phyloP scores from a whole-genome alignment of 257 asterid genomes.

The Striga asiatica region DNA sequence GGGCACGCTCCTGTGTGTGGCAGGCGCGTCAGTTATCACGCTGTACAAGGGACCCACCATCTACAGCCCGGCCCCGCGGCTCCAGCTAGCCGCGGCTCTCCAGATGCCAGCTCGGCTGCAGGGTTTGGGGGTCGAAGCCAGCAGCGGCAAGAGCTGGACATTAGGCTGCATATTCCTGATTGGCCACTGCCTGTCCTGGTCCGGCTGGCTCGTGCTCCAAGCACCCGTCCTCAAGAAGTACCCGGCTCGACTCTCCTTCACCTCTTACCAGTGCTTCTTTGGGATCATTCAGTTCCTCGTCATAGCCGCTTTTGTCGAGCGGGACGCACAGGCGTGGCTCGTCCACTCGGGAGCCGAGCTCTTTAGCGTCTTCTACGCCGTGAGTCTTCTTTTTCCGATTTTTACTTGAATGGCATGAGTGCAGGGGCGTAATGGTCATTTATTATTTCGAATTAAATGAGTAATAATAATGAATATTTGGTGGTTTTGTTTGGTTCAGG shows the following conservation, averaged over 20 bases:
- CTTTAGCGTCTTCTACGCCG: slow-evolving; percentile 94
- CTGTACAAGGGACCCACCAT: slow-evolving; percentile 85
- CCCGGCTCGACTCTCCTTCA: slow-evolving; percentile 89
- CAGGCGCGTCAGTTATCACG: slow-evolving; percentile 94
- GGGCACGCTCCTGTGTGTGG: slow-evolving; percentile 73
- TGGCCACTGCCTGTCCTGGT: slow-evolving; percentile 95
- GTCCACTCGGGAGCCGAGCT: slow-evolving; percentile 79
- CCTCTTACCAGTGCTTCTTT: slow-evolving; percentile 83
- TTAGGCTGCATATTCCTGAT: slow-evolving; percentile 87
- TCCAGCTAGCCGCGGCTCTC: slow-evolving; percentile 15
- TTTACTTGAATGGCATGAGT: too few relatives aligned
- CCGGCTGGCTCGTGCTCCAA: slow-evolving; percentile 93
- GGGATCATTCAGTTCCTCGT: slow-evolving; percentile 75
- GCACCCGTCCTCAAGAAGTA: slow-evolving; percentile 71
- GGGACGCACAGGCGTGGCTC: slow-evolving; percentile 80
- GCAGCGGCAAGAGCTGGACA: slow-evolving; percentile 73
- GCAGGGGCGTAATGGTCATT: too few relatives aligned
- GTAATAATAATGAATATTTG: too few relatives aligned
- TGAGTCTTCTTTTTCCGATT: slow-evolving; percentile 20
- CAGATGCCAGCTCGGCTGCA: neutral
- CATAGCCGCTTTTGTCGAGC: slow-evolving; percentile 72
- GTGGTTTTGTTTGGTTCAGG: too few relatives aligned
- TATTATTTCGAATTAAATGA: too few relatives aligned
- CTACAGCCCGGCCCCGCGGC: slow-evolving; percentile 64
- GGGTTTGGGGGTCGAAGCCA: slow-evolving; percentile 37